A percentile compares a stretch with the other conserved stretches of the same genome.
These are phyloP conservation scores for Suillus brevipes DNA, from an alignment of 768 basidiomycete genomes.

Conservation along the genomic window DNA sequence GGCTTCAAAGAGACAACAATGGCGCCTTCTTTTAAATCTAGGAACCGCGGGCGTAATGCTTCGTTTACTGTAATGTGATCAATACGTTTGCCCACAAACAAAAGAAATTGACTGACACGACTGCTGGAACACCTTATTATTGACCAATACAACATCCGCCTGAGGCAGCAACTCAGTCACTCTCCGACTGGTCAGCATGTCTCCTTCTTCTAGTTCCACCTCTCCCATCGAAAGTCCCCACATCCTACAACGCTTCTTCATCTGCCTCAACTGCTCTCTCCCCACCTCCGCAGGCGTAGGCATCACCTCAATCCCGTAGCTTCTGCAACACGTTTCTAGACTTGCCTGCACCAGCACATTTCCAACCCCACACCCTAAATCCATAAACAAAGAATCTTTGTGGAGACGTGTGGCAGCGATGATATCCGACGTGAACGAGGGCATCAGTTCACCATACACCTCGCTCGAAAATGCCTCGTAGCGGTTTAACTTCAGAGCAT, in stretches of 20 bases:
- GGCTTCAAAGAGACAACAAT: constrained; percentile 87
- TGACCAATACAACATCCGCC: constrained; percentile 91
- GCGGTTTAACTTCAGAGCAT: constrained; percentile 74
- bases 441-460: constrained; percentile 90
- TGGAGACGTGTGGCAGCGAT: constrained; percentile 50
- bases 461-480: constrained; percentile 84
- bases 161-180: constrained; percentile 69
- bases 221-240: constrained; percentile 84
- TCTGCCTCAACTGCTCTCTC: constrained; percentile 69
- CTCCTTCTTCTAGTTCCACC: constrained; percentile 78
- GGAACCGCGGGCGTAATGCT: constrained; percentile 80
- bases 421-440: constrained; percentile 61
- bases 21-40: constrained; percentile 93
- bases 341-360: constrained; percentile 83
- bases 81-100: constrained; percentile 7
- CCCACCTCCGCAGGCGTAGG: constrained; percentile 81
- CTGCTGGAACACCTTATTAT: constrained; percentile 83
- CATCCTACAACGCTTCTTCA: constrained; percentile 77
- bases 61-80: constrained; percentile 67
- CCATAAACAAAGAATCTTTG: constrained; percentile 68
- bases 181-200: constrained; percentile 73
- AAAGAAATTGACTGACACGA: constrained; percentile 51
- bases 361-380: constrained; percentile 84
- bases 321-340: constrained; percentile 73
- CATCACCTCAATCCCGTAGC: constrained; percentile 82